Evolutionary conservation across 805 yeast genomes (phyloP).

Genomic region (Clavispora phyllophila): DNA sequence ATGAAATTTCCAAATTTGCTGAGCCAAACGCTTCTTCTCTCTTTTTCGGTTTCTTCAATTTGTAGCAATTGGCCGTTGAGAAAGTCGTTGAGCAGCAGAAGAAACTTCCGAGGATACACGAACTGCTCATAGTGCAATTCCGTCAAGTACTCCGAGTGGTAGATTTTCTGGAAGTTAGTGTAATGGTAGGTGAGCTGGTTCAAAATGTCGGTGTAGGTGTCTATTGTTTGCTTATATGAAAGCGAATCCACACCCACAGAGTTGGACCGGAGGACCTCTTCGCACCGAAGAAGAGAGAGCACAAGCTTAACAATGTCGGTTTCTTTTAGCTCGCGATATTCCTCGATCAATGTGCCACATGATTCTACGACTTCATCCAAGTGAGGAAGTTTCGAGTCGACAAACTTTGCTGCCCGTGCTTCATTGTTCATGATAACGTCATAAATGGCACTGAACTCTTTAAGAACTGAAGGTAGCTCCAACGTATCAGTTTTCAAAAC

Average conservation of each 20-base stretch:
- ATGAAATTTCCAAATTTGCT: slow-evolving; percentile 36
- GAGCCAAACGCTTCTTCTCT: slow-evolving; percentile 33
- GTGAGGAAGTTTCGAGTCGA: slow-evolving; percentile 9
- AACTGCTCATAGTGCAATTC: slow-evolving; percentile 38
- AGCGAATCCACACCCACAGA: not conserved
- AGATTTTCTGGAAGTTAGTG: slow-evolving; percentile 28
- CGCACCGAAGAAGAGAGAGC: slow-evolving; percentile 15
- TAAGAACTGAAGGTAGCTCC: slow-evolving; percentile 55
- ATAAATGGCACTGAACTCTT: slow-evolving; percentile 24
- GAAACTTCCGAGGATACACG: slow-evolving; percentile 33
- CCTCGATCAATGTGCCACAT: slow-evolving; percentile 14
- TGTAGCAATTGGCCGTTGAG: slow-evolving; percentile 27
- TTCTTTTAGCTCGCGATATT: slow-evolving; percentile 20
- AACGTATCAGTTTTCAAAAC: slow-evolving; percentile 49
- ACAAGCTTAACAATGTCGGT: slow-evolving; percentile 22
- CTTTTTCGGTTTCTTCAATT: slow-evolving; percentile 30
- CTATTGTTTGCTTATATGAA: slow-evolving; percentile 6
- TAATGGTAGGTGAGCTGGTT: slow-evolving; percentile 31
- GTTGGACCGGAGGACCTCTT: slow-evolving; percentile 3
- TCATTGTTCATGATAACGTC: slow-evolving; percentile 34
- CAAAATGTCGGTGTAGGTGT: slow-evolving; percentile 22
- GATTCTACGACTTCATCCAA: slow-evolving; percentile 12
- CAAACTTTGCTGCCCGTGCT: slow-evolving; percentile 22
- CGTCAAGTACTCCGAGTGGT: slow-evolving; percentile 29
- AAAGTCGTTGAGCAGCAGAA: slow-evolving; percentile 26